Conservation (phyloP, 2,329 filamentous ascomycete species). For the Dothistroma septosporum region DNA sequence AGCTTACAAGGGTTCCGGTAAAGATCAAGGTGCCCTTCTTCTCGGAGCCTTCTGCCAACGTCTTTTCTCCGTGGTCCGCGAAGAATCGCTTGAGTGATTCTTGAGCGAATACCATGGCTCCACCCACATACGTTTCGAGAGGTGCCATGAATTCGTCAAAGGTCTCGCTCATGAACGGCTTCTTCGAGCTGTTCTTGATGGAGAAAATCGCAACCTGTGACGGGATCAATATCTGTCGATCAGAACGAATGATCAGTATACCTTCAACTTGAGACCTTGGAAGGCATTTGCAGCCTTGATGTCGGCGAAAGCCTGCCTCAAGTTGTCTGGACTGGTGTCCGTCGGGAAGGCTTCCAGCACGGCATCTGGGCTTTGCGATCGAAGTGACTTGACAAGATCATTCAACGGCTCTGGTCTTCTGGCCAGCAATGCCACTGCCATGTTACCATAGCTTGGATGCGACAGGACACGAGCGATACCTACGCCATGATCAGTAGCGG, state of each 20-base stretch:
- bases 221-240: neutral
- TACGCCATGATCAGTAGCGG: neutral
- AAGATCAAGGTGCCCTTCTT: constrained; percentile 59
- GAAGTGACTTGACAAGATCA: constrained; percentile 42
- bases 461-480: constrained; percentile 56
- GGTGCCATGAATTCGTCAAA: constrained; percentile 47
- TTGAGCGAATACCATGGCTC: constrained; percentile 54
- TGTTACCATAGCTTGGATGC: constrained; percentile 49
- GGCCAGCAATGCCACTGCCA: constrained; percentile 54
- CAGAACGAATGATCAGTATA: constrained; percentile 22
- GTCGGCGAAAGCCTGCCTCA: constrained; percentile 47
- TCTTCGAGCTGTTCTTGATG: constrained; percentile 54
- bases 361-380: constrained; percentile 40
- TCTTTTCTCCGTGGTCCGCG: constrained; percentile 45
- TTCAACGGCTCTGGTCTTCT: constrained; percentile 46
- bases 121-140: constrained; percentile 52
- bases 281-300: constrained; percentile 50
- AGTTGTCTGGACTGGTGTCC: constrained; percentile 47
- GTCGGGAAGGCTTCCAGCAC: constrained; percentile 52
- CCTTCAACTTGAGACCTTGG: constrained; percentile 46
- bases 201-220: constrained; percentile 47
- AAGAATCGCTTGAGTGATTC: constrained; percentile 51
- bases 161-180: constrained; percentile 54
- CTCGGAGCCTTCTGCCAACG: constrained; percentile 43
- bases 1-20: constrained; percentile 44